phyloP scores from a whole-genome alignment of 441 rosid species.

The Bruguiera hainesii region DNA sequence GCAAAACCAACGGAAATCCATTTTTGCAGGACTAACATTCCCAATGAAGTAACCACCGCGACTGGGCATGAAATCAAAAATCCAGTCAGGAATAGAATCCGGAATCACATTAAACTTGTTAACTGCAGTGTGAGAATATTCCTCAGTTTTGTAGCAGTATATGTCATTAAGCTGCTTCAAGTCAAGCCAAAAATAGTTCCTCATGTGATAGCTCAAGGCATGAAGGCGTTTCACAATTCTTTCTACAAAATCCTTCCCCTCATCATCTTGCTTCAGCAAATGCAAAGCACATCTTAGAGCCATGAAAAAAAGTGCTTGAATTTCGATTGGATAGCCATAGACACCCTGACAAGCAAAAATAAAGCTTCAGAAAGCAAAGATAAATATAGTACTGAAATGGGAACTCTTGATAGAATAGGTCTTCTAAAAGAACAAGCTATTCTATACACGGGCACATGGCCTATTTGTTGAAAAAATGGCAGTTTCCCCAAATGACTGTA shows the following conservation, averaged over 20 bases:
- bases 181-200: conserved; percentile 90
- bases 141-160: conserved; percentile 89
- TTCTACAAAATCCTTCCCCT: conserved; percentile 79
- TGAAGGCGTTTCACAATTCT: conserved; percentile 79
- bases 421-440: no score
- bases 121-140: conserved; percentile 89
- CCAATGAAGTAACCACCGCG: conserved; percentile 87
- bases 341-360: conserved; percentile 54
- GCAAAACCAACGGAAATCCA: conserved; percentile 92
- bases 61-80: conserved; percentile 83
- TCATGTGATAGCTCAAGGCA: conserved; percentile 85
- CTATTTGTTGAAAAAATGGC: no score
- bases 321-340: conserved; percentile 92
- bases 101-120: conserved; percentile 95
- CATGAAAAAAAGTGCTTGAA: conserved; percentile 92
- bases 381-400: no score
- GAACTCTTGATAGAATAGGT: no score
- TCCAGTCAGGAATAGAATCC: conserved; percentile 92
- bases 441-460: no score
- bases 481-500: no score
- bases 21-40: conserved; percentile 78
- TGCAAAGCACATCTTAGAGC: conserved; percentile 78
- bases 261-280: conserved; percentile 76
- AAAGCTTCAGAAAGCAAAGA: not conserved
- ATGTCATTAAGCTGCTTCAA: conserved; percentile 89